phyloP scores from a whole-genome alignment of 768 basidiomycete genomes.

The Auriscalpium vulgare region DNA sequence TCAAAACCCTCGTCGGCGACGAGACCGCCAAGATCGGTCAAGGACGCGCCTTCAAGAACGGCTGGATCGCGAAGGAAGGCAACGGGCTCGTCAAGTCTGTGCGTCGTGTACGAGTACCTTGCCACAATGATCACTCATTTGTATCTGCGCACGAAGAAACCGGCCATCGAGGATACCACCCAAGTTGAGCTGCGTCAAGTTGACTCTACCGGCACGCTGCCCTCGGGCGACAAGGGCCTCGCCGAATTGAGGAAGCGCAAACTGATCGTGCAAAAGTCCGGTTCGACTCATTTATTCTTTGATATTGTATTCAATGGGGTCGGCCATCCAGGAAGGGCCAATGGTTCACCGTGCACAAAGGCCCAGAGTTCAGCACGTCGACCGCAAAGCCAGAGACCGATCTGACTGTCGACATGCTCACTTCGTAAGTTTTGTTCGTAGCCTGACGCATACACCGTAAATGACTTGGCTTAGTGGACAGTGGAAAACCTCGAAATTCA shows the following conservation, averaged over 20 bases:
- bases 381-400: slow-evolving; percentile 93
- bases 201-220: slow-evolving; percentile 60
- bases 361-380: slow-evolving; percentile 80
- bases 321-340: slow-evolving; percentile 70
- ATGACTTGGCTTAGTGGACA: slow-evolving; percentile 51
- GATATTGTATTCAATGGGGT: not conserved
- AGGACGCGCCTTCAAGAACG: slow-evolving; percentile 92
- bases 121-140: slow-evolving; percentile 4
- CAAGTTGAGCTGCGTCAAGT: slow-evolving; percentile 69
- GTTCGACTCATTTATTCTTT: not conserved
- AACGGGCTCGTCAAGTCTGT: slow-evolving; percentile 82
- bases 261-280: slow-evolving; percentile 73
- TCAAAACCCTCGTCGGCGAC: slow-evolving; percentile 74
- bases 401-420: slow-evolving; percentile 90
- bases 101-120: slow-evolving; percentile 26
- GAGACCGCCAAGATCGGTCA: slow-evolving; percentile 92
- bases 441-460: not conserved
- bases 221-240: slow-evolving; percentile 71
- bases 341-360: slow-evolving; percentile 89
- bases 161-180: slow-evolving; percentile 65
- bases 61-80: slow-evolving; percentile 92
- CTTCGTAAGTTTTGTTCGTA: slow-evolving; percentile 52
- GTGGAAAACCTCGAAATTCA: slow-evolving; percentile 91
- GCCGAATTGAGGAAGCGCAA: slow-evolving; percentile 91
- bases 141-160: slow-evolving; percentile 34